These are phyloP conservation scores for Dentipellis fragilis DNA, from an alignment of 768 basidiomycete genomes.

Conservation along the genomic window DNA sequence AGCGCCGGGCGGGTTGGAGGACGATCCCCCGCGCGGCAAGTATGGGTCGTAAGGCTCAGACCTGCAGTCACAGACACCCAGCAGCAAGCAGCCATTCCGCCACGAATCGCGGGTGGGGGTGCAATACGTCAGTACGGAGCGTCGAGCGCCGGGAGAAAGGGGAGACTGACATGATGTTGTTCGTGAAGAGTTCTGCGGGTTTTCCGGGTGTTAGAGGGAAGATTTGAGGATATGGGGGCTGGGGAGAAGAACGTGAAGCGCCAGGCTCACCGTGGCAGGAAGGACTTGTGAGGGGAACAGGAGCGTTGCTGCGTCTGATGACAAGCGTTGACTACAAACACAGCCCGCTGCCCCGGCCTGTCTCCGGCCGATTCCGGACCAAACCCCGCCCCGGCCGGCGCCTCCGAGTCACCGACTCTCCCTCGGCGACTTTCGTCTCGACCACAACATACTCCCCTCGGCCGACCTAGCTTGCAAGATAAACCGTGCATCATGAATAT, in stretches of 20 bases:
- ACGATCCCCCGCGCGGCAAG: slow-evolving; percentile 74
- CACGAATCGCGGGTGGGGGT: slow-evolving; percentile 8
- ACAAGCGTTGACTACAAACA: neutral
- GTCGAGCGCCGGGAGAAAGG: neutral
- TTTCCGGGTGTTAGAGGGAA: neutral
- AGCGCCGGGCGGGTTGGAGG: slow-evolving; percentile 39
- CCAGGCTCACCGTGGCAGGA: slow-evolving; percentile 8
- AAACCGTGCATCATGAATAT: too few species aligned
- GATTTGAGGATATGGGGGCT: neutral
- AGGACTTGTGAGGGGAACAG: neutral
- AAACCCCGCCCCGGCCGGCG: neutral
- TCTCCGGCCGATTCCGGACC: neutral
- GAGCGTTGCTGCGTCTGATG: neutral
- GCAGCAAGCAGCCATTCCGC: slow-evolving; percentile 7
- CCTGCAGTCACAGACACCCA: slow-evolving; percentile 34
- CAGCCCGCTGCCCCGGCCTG: neutral
- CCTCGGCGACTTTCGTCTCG: too few species aligned
- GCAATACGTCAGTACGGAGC: slow-evolving; percentile 2
- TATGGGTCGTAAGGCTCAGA: slow-evolving; percentile 99
- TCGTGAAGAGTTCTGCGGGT: slow-evolving; percentile 4
- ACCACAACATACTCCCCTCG: too few species aligned
- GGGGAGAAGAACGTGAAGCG: neutral
- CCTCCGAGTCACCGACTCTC: too few species aligned
- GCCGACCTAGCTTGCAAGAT: too few species aligned
- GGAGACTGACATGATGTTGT: slow-evolving; percentile 10